These are phyloP conservation scores for Calocybe cyanea DNA, from an alignment of 768 basidiomycete genomes.

Conservation along the genomic window DNA sequence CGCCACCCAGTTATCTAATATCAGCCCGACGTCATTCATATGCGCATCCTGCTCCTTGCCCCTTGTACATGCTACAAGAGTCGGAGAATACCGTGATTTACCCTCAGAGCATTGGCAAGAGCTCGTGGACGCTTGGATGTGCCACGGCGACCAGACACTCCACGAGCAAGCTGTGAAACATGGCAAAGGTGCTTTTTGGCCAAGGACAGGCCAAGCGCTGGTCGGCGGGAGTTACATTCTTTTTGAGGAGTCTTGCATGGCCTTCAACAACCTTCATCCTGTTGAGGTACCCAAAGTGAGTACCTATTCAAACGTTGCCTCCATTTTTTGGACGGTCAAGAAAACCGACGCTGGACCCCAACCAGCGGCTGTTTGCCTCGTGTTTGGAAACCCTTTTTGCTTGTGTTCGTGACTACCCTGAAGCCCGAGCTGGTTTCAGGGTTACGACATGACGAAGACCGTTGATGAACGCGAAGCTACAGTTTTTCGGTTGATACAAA, in stretches of 20 bases:
- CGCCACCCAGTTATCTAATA: slow-evolving; percentile 55
- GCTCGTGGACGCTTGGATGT: slow-evolving; percentile 98
- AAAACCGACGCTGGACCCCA: slow-evolving; percentile 81
- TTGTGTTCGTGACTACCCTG: slow-evolving; percentile 19
- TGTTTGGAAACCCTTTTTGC: slow-evolving; percentile 16
- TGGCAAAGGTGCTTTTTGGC: slow-evolving; percentile 74
- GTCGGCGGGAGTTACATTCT: slow-evolving; percentile 90
- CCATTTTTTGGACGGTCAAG: slow-evolving; percentile 67
- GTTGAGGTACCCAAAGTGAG: slow-evolving; percentile 53
- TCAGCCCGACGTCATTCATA: slow-evolving; percentile 61
- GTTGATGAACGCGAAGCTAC: slow-evolving; percentile 22
- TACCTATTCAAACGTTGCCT: slow-evolving; percentile 17
- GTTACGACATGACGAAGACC: slow-evolving; percentile 16
- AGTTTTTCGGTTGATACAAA: slow-evolving; percentile 88
- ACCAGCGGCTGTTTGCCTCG: slow-evolving; percentile 55
- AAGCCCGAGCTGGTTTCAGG: slow-evolving; percentile 65
- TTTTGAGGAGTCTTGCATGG: slow-evolving; percentile 60
- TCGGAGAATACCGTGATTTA: slow-evolving; percentile 69
- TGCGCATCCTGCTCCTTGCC: slow-evolving; percentile 81
- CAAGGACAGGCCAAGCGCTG: slow-evolving; percentile 62
- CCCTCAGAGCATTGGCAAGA: slow-evolving; percentile 98
- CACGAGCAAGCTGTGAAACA: slow-evolving; percentile 63
- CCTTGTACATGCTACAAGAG: slow-evolving; percentile 53
- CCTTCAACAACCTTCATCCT: slow-evolving; percentile 47
- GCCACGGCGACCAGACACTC: slow-evolving; percentile 85